Conservation (phyloP, 106 monocot genomes). For the Platanthera guangdongensis region DNA sequence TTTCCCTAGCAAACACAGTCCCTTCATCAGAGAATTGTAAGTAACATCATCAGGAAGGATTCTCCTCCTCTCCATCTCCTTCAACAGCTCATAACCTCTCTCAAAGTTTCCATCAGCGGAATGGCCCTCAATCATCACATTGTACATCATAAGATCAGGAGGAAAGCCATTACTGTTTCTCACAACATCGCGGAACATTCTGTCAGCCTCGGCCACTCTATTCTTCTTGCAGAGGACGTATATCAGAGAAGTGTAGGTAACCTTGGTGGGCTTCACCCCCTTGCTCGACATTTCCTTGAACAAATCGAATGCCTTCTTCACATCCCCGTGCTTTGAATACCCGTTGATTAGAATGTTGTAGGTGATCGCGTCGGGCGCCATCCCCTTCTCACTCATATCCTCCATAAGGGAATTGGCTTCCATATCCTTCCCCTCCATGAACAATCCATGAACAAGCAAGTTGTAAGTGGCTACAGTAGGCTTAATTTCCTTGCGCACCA, state of each 20-base stretch:
- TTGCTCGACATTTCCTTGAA: slow-evolving; percentile 53
- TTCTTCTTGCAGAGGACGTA: slow-evolving; percentile 50
- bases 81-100: slow-evolving; percentile 50
- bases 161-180: slow-evolving; percentile 17
- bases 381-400: slow-evolving; percentile 50
- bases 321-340: slow-evolving; percentile 48
- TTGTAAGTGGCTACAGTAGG: slow-evolving; percentile 51
- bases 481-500: slow-evolving; percentile 43
- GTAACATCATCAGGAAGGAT: slow-evolving; percentile 75
- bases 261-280: slow-evolving; percentile 40
- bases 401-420: slow-evolving; percentile 38
- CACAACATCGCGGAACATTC: slow-evolving; percentile 35
- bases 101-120: slow-evolving; percentile 42
- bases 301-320: slow-evolving; percentile 50
- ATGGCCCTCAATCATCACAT: slow-evolving; percentile 80
- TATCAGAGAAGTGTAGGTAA: slow-evolving; percentile 75
- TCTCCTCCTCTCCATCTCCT: slow-evolving; percentile 59
- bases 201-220: slow-evolving; percentile 50
- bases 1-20: slow-evolving; percentile 65
- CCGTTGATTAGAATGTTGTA: slow-evolving; percentile 87
- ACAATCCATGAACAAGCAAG: slow-evolving; percentile 53
- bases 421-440: slow-evolving; percentile 47
- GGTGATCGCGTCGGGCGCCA: slow-evolving; percentile 51
- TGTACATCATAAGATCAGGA: slow-evolving; percentile 73
- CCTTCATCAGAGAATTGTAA: slow-evolving; percentile 76